Conservation (phyloP, 75 land plant genomes). For the Adiantum capillusveneris region DNA sequence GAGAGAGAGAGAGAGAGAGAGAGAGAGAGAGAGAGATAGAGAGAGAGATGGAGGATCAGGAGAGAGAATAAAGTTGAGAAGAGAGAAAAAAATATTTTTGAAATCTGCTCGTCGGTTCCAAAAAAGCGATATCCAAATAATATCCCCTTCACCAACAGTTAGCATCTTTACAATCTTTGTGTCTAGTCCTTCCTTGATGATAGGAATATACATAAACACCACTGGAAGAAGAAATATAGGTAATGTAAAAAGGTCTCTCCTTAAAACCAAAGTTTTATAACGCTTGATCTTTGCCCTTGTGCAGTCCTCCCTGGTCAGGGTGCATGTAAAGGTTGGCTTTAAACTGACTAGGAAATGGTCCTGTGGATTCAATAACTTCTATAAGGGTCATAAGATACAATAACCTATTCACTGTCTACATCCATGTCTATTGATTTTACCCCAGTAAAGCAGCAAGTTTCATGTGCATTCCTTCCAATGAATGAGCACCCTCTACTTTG, state of each 20-base stretch:
- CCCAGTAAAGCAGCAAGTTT: constrained; percentile 44
- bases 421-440: constrained; percentile 66
- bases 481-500: constrained; percentile 48
- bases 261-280: constrained; percentile 53
- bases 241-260: constrained; percentile 77
- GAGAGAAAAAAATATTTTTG: too few species aligned
- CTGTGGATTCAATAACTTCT: constrained; percentile 48
- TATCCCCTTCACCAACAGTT: constrained; percentile 52
- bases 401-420: constrained; percentile 22
- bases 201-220: constrained; percentile 77
- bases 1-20: too few species aligned
- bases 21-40: too few species aligned
- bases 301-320: constrained; percentile 47
- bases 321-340: constrained; percentile 43
- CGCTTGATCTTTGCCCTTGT: constrained; percentile 37
- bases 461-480: constrained; percentile 30
- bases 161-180: constrained; percentile 49
- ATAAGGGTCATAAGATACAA: constrained; percentile 78
- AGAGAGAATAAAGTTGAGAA: too few species aligned
- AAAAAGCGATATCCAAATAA: too few species aligned
- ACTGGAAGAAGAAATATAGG: constrained; percentile 79
- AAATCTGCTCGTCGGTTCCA: too few species aligned
- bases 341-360: constrained; percentile 30
- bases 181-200: constrained; percentile 48
- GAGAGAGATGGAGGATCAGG: too few species aligned